Conservation (phyloP, 140 eudicot species). For the Anethum foeniculum region DNA sequence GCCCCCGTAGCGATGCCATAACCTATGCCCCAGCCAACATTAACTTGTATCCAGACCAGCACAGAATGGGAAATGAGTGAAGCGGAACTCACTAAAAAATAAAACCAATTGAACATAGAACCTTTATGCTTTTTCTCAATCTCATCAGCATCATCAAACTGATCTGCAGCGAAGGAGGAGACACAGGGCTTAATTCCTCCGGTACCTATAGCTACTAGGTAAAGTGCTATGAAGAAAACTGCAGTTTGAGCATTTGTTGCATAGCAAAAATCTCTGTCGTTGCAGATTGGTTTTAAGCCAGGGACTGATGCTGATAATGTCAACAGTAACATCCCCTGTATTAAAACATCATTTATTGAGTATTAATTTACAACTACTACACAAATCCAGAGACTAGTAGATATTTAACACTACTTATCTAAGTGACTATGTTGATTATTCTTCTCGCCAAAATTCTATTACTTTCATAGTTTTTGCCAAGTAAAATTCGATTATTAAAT, state of each 20-base stretch:
- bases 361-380: background rate
- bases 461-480: too few relatives aligned
- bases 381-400: background rate
- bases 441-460: too few relatives aligned
- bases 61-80: constrained; percentile 31
- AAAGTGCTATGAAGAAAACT: constrained; percentile 33
- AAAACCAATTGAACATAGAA: constrained; percentile 59
- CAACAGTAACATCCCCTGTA: constrained; percentile 13
- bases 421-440: background rate
- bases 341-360: background rate
- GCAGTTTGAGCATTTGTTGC: constrained; percentile 33
- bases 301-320: constrained; percentile 45
- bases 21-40: constrained; percentile 48
- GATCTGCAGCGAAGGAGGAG: constrained; percentile 59
- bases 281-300: constrained; percentile 29
- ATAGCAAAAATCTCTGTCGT: constrained; percentile 24
- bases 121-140: constrained; percentile 35
- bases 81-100: constrained; percentile 37
- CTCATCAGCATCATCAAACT: constrained; percentile 45
- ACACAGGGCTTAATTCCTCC: constrained; percentile 61
- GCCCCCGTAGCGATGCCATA: constrained; percentile 43
- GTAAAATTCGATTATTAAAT: background rate
- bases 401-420: background rate
- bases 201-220: constrained; percentile 40
- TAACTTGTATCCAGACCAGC: constrained; percentile 51